A percentile compares a stretch with the other conserved stretches of the same genome.
These are phyloP conservation scores for Baorangia bicolor DNA, from an alignment of 768 basidiomycete genomes.

Conservation along the genomic window DNA sequence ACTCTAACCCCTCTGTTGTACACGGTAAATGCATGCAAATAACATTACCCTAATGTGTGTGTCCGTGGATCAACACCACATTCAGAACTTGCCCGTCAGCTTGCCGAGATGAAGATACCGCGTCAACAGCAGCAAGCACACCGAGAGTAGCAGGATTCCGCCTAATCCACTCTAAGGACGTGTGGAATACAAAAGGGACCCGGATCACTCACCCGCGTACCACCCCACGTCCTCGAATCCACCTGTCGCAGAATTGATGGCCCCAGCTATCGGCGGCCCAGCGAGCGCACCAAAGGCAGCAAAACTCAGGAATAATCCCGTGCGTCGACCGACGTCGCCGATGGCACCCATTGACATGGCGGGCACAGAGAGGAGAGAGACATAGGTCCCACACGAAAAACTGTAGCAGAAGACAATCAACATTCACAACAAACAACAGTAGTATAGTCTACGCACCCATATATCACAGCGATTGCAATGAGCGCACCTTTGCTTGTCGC, in stretches of 20 bases:
- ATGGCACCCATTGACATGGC: slow-evolving; percentile 60
- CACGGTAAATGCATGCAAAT: background rate
- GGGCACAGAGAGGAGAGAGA: slow-evolving; percentile 55
- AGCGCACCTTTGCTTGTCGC: slow-evolving; percentile 42
- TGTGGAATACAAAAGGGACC: background rate
- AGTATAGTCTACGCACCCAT: slow-evolving; percentile 49
- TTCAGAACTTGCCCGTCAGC: slow-evolving; percentile 43
- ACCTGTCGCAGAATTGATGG: slow-evolving; percentile 53
- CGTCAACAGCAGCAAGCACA: slow-evolving; percentile 40
- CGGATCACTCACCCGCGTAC: slow-evolving; percentile 40
- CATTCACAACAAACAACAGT: rapidly evolving
- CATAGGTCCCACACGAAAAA: slow-evolving; percentile 60
- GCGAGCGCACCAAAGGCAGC: slow-evolving; percentile 60
- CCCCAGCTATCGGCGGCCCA: slow-evolving; percentile 75
- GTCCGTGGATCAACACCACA: too few relatives aligned
- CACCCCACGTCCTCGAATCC: slow-evolving; percentile 38
- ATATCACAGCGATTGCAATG: slow-evolving; percentile 55
- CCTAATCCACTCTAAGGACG: slow-evolving; percentile 20
- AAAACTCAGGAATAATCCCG: slow-evolving; percentile 64
- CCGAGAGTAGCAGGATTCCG: slow-evolving; percentile 40
- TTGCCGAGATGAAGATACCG: slow-evolving; percentile 40
- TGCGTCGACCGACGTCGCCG: slow-evolving; percentile 60
- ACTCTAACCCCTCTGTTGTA: too few relatives aligned
- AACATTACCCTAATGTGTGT: background rate
- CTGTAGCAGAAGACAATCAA: slow-evolving; percentile 39